Conservation (phyloP, 768 basidiomycete genomes). For the Tulasnella sp. region DNA sequence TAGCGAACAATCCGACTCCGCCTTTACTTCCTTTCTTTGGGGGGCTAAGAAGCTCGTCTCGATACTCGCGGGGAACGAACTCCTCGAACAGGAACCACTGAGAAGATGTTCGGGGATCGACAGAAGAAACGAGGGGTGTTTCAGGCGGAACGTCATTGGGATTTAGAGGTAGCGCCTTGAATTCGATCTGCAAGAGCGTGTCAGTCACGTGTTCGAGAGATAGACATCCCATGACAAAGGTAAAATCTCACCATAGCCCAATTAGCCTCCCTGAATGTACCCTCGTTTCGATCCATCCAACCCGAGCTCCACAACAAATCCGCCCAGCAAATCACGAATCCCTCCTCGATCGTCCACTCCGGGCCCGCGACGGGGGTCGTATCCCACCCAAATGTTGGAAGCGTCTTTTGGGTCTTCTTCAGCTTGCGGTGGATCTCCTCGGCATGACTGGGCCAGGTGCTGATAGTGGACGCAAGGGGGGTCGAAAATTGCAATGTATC, state of each 20-base stretch:
- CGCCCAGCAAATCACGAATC: constrained; percentile 71
- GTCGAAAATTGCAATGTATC: constrained; percentile 76
- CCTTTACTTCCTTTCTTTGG: constrained; percentile 29
- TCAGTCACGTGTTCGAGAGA: not conserved
- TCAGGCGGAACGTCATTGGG: constrained; percentile 12
- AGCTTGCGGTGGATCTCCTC: constrained; percentile 72
- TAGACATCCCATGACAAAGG: not conserved
- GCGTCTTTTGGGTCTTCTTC: constrained; percentile 72
- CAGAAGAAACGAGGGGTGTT: constrained; percentile 23
- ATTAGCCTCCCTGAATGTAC: constrained; percentile 78
- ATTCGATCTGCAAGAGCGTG: constrained; percentile 63
- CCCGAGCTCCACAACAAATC: constrained; percentile 46
- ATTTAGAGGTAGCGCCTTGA: constrained; percentile 61
- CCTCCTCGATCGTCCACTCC: constrained; percentile 83
- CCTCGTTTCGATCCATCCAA: constrained; percentile 82
- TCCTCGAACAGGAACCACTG: constrained; percentile 87
- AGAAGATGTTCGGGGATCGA: constrained; percentile 68
- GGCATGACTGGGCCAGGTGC: constrained; percentile 68
- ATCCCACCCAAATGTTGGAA: constrained; percentile 90
- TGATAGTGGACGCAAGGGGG: constrained; percentile 54
- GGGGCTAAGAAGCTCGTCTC: constrained; percentile 60
- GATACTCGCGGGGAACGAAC: constrained; percentile 84
- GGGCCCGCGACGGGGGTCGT: constrained; percentile 73
- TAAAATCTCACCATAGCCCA: constrained; percentile 75
- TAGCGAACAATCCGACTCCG: constrained; percentile 1